These are phyloP conservation scores for Nissolia schottii DNA, from an alignment of 306 rosid species.

Conservation along the genomic window DNA sequence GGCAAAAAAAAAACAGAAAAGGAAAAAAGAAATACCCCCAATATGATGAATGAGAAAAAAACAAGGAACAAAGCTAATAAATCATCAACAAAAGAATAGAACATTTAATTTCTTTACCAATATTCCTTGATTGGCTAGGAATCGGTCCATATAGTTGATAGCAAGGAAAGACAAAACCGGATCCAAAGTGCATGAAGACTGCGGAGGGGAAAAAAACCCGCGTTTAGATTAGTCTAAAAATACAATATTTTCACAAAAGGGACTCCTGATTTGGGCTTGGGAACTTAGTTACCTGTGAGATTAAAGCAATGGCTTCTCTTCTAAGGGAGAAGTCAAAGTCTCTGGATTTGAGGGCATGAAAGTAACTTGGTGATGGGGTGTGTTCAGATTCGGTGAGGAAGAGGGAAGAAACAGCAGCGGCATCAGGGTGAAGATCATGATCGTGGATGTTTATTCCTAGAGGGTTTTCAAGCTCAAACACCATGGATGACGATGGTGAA, in stretches of 20 bases:
- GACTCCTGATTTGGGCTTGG: neutral
- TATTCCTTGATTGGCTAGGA: conserved; percentile 48
- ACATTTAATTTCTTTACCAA: conserved; percentile 38
- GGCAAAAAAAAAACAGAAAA: too few species aligned
- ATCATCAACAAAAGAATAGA: neutral
- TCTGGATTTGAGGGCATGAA: conserved; percentile 29
- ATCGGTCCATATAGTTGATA: conserved; percentile 64
- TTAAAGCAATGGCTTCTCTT: conserved; percentile 42
- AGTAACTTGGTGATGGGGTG: conserved; percentile 47
- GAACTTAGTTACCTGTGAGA: conserved; percentile 49
- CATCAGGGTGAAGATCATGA: conserved; percentile 26
- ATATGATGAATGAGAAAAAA: neutral
- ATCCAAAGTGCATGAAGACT: conserved; percentile 48
- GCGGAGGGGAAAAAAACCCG: neutral
- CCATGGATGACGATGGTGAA: conserved; percentile 58
- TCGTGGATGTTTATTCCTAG: conserved; percentile 27
- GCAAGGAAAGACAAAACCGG: conserved; percentile 58
- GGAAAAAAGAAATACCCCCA: too few species aligned
- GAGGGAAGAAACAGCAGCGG: conserved; percentile 31
- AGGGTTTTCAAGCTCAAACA: conserved; percentile 80
- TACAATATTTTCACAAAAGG: neutral
- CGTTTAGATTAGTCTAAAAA: neutral
- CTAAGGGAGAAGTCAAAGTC: conserved; percentile 42
- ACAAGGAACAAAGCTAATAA: too few species aligned
- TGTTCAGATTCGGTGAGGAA: conserved; percentile 59